Percentiles rank a stretch among this genome's conserved stretches.
Evolutionary conservation across 2,329 filamentous ascomycete genomes (phyloP).

Genomic region (Fusarium sp.): DNA sequence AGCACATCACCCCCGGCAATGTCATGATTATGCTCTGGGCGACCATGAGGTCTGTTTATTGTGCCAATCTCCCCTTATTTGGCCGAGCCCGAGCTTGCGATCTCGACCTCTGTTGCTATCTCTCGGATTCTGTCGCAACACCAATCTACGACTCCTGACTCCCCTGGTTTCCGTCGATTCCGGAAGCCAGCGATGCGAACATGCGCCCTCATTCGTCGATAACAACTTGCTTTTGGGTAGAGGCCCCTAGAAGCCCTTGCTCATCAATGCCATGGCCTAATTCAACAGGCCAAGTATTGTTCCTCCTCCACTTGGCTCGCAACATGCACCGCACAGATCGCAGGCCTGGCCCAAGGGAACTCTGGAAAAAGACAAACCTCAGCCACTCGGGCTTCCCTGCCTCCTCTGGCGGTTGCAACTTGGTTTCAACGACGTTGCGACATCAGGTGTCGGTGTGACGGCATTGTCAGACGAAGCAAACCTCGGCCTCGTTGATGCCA

Average conservation of each 20-base stretch:
- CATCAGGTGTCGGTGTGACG: slow-evolving; percentile 41
- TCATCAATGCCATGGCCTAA: not conserved
- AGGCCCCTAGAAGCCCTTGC: slow-evolving; percentile 1
- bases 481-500: slow-evolving; percentile 1
- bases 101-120: slow-evolving; percentile 21
- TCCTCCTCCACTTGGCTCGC: slow-evolving; percentile 3
- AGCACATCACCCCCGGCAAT: slow-evolving; percentile 19
- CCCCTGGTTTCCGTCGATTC: slow-evolving; percentile 17
- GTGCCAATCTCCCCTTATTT: slow-evolving; percentile 1
- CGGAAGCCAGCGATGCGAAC: not conserved
- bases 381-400: slow-evolving; percentile 12
- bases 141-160: not conserved
- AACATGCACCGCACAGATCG: slow-evolving; percentile 6
- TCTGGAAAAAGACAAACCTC: not conserved
- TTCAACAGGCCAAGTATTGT: not conserved
- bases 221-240: not conserved
- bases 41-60: slow-evolving; percentile 6
- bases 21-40: slow-evolving; percentile 11
- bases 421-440: slow-evolving; percentile 28
- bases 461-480: slow-evolving; percentile 35
- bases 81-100: not conserved
- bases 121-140: slow-evolving; percentile 10
- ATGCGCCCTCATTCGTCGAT: not conserved
- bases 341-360: not conserved
- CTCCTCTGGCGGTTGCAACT: not conserved